Evolutionary conservation across 352 stramenopile genomes (phyloP).

Genomic region (Phytophthora kernoviae): DNA sequence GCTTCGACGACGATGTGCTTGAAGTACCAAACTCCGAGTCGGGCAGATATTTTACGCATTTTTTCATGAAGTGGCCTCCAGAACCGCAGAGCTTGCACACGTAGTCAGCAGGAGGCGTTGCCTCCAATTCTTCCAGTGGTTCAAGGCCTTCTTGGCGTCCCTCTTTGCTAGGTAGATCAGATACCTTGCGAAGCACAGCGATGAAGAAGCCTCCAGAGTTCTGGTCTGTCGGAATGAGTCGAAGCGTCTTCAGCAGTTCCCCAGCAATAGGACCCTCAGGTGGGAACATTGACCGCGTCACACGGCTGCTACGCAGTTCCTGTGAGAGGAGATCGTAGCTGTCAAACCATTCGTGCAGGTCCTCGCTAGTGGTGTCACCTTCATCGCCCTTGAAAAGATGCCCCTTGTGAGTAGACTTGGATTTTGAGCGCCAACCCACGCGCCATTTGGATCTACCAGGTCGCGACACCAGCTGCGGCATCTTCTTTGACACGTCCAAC

Average conservation of each 20-base stretch:
- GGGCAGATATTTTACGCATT: conserved; percentile 62
- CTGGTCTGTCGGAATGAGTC: conserved; percentile 97
- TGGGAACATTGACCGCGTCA: conserved; percentile 88
- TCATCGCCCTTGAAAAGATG: conserved; percentile 60
- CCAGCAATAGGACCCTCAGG: conserved; percentile 36
- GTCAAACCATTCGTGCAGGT: conserved; percentile 82
- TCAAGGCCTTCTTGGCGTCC: conserved; percentile 57
- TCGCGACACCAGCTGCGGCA: conserved; percentile 63
- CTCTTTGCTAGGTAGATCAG: conserved; percentile 51
- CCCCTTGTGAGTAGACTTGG: conserved; percentile 83
- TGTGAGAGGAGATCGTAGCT: conserved; percentile 59
- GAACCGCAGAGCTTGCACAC: conserved; percentile 77
- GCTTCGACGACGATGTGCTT: conserved; percentile 26
- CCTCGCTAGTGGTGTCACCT: conserved; percentile 5
- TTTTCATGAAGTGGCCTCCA: conserved; percentile 80
- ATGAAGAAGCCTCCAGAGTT: conserved; percentile 99
- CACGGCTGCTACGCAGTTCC: conserved; percentile 67
- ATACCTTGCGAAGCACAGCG: conserved; percentile 92
- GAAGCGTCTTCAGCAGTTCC: conserved; percentile 90
- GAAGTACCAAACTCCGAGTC: conserved; percentile 43
- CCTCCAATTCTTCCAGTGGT: conserved; percentile 50
- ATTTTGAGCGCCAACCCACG: conserved; percentile 89
- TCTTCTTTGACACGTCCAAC: conserved; percentile 75
- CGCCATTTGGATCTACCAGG: conserved; percentile 64
- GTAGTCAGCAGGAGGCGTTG: conserved; percentile 59